Base-by-base conservation (phyloP, 2,329 filamentous ascomycete species). In the Aureobasidium sp. region DNA sequence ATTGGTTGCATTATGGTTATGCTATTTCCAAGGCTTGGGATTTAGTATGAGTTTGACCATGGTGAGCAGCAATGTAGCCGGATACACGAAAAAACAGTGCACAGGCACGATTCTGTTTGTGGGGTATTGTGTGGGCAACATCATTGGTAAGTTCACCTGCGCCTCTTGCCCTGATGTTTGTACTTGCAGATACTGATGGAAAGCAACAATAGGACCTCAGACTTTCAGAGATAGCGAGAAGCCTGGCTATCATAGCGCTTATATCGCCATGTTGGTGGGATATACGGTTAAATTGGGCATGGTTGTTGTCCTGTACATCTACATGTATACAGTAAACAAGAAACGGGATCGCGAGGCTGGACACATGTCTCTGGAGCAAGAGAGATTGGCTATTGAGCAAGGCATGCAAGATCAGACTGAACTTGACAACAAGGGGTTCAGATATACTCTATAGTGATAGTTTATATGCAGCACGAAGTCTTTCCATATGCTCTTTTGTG, bases 401-500 rank as follows among this genome's bases (percentile, higher is more conserved):
- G 81, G 81, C 1, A 83, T 84, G 81, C 73, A 78, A 64, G 82
- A 84, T 68, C 72, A 78, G 71, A 84, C 82, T 0, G 81, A 84
- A 69, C 68, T 84, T 25, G 80, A 84, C 51, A 84, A 84, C 62
- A 79, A 76, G 66, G 79, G 76, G 0, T 83, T 84, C 65, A 74
- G 81, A 68, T 83, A 83, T 67, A 78, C 78, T 11, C 67, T 83
- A 7, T 49, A 49, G 45, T n/a, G 11, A 27, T 29, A 47, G 25
- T 34, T 25, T 25, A 11, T 34, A 12, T 34, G 31, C 12, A 34
- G 11, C 29, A 31, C 29, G 29, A 34, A 12, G 9, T 34, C 12
- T 34, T 12, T 25, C 22, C 22, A 12, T 34, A 34, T 34, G 8
- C 31, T 34, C 31, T 12, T 34, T 11, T 34, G 9, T 12, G 31